Percentiles rank a stretch among this genome's conserved stretches.
Evolutionary conservation across 2,329 filamentous ascomycete genomes (phyloP).

Genomic region (Epichloe hybrida): DNA sequence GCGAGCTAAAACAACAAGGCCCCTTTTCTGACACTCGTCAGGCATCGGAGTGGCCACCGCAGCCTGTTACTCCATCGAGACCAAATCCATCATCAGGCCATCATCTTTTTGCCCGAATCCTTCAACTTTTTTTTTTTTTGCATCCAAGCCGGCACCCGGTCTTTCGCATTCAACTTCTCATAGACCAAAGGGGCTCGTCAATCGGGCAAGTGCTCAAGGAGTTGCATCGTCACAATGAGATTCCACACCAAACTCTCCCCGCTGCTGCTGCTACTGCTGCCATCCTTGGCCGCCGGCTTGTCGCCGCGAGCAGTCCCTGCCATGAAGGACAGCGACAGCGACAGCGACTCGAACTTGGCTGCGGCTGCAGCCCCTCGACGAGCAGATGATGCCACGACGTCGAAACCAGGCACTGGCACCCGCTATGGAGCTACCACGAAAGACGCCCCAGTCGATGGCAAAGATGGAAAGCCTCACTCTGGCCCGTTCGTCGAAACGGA

Average conservation of each 20-base stretch:
- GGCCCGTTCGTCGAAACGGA: constrained; percentile 62
- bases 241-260: constrained; percentile 39
- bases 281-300: constrained; percentile 36
- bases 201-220: neutral
- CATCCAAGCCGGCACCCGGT: neutral
- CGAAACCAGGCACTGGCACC: constrained; percentile 16
- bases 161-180: neutral
- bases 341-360: constrained; percentile 11
- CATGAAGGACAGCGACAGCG: constrained; percentile 8
- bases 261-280: constrained; percentile 47
- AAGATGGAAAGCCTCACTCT: constrained; percentile 84
- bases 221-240: constrained; percentile 36
- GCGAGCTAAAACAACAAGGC: neutral
- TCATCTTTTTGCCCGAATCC: neutral
- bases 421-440: constrained; percentile 38
- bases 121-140: neutral
- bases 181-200: neutral
- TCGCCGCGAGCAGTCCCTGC: constrained; percentile 17
- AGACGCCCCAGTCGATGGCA: constrained; percentile 80
- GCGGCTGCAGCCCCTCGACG: constrained; percentile 11
- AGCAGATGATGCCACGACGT: constrained; percentile 12
- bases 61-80: neutral
- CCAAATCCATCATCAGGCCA: neutral
- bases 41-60: neutral
- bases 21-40: neutral